Base-by-base conservation (phyloP, 2,329 filamentous ascomycete species). In the Cladophialophora immunda region DNA sequence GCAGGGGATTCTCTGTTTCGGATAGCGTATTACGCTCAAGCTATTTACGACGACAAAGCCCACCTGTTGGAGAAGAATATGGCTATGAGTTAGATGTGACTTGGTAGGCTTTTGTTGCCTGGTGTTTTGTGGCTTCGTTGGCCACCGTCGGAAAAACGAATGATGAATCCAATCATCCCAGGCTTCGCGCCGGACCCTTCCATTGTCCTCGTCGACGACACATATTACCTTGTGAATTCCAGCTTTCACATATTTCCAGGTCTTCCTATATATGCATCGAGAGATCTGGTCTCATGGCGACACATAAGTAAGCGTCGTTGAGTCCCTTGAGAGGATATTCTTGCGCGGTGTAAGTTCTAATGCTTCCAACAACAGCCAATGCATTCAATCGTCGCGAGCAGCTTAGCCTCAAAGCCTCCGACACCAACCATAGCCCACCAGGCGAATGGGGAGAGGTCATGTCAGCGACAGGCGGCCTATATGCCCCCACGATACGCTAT, bases 121-220 rank as follows among this genome's bases (percentile, higher is more conserved):
- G 36, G 11, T 47, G n/a, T 47, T 4, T 41, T 17, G 36, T 2
- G 36, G 4, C 19, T 22, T 47, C n/a, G 7, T 6, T 22, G 41
- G 6, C 41, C 1, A n/a, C n/a, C n/a, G n/a, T 19, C n/a, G 3
- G 22, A 6, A 7, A 22, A 3, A 8, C 41, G 6, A 6, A 5
- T 22, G 19, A 57, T 65, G n/a, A 71, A 89, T 71, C 87, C 86
- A 1, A 82, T 89, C 22, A 79, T 89, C 45, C 80, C 81, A 1
- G 87, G 87, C 27, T 89, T 88, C 78, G 88, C 89, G 64, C 86
- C 87, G 5, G 87, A 90, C 69, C 87, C 87, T 0, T 87, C 86
- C 0, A 81, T 86, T 45, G 69, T 85, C 11, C 78, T 84, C 2
- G 82, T 85, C 22, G 78, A 77, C 7, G 70, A 79, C 50, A 82